Base-by-base conservation (phyloP, 1,284 basidiomycete genomes). In the Xerocomus amazonicus region DNA sequence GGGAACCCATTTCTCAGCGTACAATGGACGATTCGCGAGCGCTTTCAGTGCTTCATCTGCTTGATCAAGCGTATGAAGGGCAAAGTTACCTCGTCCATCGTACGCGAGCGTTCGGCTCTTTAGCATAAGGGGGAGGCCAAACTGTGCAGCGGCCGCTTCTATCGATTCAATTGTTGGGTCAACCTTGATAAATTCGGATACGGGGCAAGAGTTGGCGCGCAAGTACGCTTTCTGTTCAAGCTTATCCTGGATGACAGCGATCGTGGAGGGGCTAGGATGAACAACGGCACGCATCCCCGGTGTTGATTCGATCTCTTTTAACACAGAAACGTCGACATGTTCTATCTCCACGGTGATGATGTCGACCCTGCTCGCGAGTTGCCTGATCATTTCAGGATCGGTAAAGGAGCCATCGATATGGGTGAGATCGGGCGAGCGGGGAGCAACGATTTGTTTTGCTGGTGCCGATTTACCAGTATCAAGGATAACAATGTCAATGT, bases 311-410 rank as follows among this genome's bases (percentile, higher is more conserved):
- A 92, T 76, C 37, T 83, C 75, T 50, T 86, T 83, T 7, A 99
- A 76, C 1, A 92, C 82, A 23, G 74, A 73, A 6, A 81, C 92
- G 60, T 97, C 84, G 50, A 99, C 94, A 63, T 99, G 96, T 72
- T 99, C 96, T 43, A 99, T 99, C 73, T 99, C 96, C 47, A 97
- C 87, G 0, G 97, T 99, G 48, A 99, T 74, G 35, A 99, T 75
- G 62, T 98, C 92, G 34, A 92, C 93, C 65, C 85, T 83, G 17
- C 69, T 58, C 0, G 93, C 92, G 16, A 99, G 81, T 58, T 89
- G 78, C 40, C 77, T 76, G 60, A 99, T 97, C 69, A 90, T 88
- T 19, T 72, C 72, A 3, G 89, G 79, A 62, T 94, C 87, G 32
- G 87, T 75, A 72, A 98, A 99, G 9, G 91, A 86, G 43, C 96